phyloP scores from a whole-genome alignment of 2,329 filamentous ascomycete species.

The Neurospora sp. region DNA sequence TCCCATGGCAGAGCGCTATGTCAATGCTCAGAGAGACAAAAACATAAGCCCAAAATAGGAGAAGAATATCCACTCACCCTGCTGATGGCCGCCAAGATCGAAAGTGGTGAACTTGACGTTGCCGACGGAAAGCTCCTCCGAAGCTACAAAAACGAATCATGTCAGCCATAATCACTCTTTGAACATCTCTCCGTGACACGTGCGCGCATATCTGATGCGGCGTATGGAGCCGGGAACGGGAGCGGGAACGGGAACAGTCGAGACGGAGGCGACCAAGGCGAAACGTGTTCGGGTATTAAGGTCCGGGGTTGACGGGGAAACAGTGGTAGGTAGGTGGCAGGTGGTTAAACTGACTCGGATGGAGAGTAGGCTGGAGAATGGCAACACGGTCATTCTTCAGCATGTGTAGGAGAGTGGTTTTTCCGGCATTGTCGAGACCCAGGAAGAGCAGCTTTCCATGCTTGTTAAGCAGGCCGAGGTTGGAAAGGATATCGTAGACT shows the following conservation, averaged over 20 bases:
- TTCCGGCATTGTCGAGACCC: conserved; percentile 87
- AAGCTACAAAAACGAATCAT: conserved; percentile 42
- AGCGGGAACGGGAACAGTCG: neutral
- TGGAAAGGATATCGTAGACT: conserved; percentile 88
- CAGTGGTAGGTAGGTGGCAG: conserved; percentile 1
- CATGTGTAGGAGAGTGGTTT: conserved; percentile 92
- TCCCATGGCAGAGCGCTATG: neutral
- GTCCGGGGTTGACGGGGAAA: neutral
- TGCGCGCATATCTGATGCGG: conserved; percentile 5
- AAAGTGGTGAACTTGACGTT: conserved; percentile 94
- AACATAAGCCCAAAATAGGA: neutral
- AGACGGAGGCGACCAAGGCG: neutral
- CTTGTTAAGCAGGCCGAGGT: conserved; percentile 84
- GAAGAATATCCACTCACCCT: conserved; percentile 47
- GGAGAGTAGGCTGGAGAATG: conserved; percentile 80
- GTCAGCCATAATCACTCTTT: conserved; percentile 6
- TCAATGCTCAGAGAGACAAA: neutral
- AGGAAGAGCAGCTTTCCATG: conserved; percentile 92
- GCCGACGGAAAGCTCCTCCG: conserved; percentile 85
- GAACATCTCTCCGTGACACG: conserved; percentile 5
- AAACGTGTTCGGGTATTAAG: neutral
- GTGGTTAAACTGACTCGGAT: conserved; percentile 59
- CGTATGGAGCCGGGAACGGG: neutral
- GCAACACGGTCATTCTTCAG: conserved; percentile 94
- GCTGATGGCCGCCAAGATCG: conserved; percentile 86